Percentiles rank a stretch among this genome's conserved stretches.
Conservation (phyloP, 495 filamentous ascomycete genomes). For the Podospora comata region DNA sequence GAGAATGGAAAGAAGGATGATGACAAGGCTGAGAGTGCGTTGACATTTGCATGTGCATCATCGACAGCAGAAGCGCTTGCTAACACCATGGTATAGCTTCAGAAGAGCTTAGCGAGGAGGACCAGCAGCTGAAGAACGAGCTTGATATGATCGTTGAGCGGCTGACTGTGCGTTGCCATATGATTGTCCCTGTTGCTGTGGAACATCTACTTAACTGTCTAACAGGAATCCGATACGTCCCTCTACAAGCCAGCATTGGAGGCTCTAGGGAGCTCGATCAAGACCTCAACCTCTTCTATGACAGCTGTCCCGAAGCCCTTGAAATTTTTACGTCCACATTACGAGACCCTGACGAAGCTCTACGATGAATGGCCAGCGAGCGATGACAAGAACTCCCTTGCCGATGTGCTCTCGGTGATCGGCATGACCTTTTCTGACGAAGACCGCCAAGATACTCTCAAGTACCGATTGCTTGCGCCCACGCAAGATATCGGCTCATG, state of each 20-base stretch:
- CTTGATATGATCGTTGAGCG: conserved; percentile 98
- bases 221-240: conserved; percentile 74
- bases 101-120: conserved; percentile 93
- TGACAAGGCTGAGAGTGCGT: conserved; percentile 48
- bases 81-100: conserved; percentile 34
- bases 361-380: conserved; percentile 86
- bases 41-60: conserved; percentile 11
- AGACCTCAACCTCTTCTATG: conserved; percentile 98
- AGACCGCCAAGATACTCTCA: conserved; percentile 89
- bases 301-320: conserved; percentile 97
- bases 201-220: conserved; percentile 17
- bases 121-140: conserved; percentile 95
- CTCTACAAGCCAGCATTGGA: conserved; percentile 92
- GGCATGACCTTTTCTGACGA: conserved; percentile 99
- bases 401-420: conserved; percentile 93
- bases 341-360: conserved; percentile 74
- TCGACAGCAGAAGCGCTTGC: conserved; percentile 11
- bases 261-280: conserved; percentile 95
- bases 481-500: conserved; percentile 91
- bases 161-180: conserved; percentile 65
- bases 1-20: conserved; percentile 74
- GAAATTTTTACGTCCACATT: conserved; percentile 96
- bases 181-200: conserved; percentile 23
- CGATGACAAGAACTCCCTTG: conserved; percentile 81
- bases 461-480: conserved; percentile 86